phyloP scores from a whole-genome alignment of 2,329 filamentous ascomycete genomes.

The Didymella sp. region DNA sequence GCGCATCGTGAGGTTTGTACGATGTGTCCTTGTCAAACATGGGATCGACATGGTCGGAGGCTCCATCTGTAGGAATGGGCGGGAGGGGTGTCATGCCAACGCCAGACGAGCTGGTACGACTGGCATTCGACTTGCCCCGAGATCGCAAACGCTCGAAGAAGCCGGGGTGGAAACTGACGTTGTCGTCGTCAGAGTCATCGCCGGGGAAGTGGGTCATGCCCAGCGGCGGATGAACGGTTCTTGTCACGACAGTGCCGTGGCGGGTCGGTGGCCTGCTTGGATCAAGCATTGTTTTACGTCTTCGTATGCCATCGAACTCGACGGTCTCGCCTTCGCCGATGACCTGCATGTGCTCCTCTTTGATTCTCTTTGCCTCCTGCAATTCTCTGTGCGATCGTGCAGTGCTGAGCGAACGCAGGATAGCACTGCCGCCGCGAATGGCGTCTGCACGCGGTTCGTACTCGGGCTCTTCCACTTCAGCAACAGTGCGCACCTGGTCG shows the following conservation, averaged over 20 bases:
- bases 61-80: constrained; percentile 31
- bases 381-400: constrained; percentile 79
- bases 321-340: constrained; percentile 80
- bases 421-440: constrained; percentile 87
- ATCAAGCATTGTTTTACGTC: constrained; percentile 68
- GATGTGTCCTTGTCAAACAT: constrained; percentile 53
- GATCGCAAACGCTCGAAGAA: constrained; percentile 53
- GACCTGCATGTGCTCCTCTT: constrained; percentile 80
- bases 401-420: constrained; percentile 81
- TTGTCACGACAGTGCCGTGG: constrained; percentile 52
- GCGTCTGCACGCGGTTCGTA: constrained; percentile 95
- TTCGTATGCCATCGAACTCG: constrained; percentile 90
- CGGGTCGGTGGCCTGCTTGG: constrained; percentile 47
- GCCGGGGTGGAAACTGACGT: constrained; percentile 54
- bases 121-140: constrained; percentile 45
- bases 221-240: constrained; percentile 73
- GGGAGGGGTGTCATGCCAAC: constrained; percentile 37
- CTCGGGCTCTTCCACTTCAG: constrained; percentile 94
- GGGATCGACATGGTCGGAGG: constrained; percentile 28
- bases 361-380: constrained; percentile 78
- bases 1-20: constrained; percentile 50
- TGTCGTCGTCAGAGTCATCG: constrained; percentile 58
- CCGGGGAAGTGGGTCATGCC: constrained; percentile 87
- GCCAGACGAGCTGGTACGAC: constrained; percentile 23
- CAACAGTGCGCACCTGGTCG: constrained; percentile 93